Evolutionary conservation across 1,284 basidiomycete species (phyloP), one percentile per base, ranked within the genome.

Genomic region (Trametes sp.): DNA sequence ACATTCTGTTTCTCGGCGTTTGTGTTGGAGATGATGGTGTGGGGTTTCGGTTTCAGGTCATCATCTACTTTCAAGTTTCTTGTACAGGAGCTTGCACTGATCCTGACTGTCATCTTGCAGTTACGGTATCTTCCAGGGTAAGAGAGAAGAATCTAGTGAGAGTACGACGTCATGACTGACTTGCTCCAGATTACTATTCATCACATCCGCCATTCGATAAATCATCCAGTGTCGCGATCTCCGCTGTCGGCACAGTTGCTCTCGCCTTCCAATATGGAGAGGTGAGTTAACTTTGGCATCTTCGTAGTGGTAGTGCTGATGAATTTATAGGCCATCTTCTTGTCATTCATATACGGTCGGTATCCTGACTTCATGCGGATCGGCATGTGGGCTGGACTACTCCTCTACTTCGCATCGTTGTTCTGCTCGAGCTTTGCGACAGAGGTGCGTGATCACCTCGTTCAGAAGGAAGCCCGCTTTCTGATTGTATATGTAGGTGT

Each of bases 391-490:
- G 31, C 54, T 3, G 70, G 70, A 8, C 61, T 74, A 2, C 55
- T 36, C 9, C 51, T 72, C 5, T 66, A 69, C 51, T 67, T 67
- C 24, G 41, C 50, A 6, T 70, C 66, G 1, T 54, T 72, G 13
- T 62, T 72, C 13, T 46, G 66, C 19, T 73, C 73, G 1, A 74
- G 74, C 54, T 74, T 74, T 50, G 72, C 66, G 7, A 72, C 60
- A 8, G 33, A 69, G 50, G 70, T 73, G n/a, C 2, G 65, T 45
- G 2, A 14, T 3, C 26, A 2, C 11, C 16, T 36, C 35, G 35
- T 16, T 36, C 31, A 24, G 31, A 14, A 8, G 1, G 1, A 26
- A 29, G 14, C 13, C 36, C 35, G 33, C 21, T 24, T 31, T 13
- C 10, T 29, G 29, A 31, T 52, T 14, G 23, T 35, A 13, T 28